Evolutionary conservation across 768 basidiomycete species (phyloP).

Genomic region (Suillus cothurnatus): DNA sequence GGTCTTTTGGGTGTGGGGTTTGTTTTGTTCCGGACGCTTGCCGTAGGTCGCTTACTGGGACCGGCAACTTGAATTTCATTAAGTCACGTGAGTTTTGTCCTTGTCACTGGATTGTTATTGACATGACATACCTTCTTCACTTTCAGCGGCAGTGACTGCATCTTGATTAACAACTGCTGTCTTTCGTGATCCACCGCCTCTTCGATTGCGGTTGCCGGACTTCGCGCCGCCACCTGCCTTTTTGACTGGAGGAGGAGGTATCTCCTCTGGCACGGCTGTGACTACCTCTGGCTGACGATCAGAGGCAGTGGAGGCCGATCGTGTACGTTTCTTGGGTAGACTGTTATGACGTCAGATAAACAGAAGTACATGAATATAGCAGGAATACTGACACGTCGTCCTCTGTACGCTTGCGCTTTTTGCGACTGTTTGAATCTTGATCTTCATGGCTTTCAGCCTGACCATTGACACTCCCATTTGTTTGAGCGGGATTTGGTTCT

Average conservation of each 20-base stretch:
- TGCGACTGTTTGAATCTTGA: conserved; percentile 47
- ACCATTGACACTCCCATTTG: conserved; percentile 43
- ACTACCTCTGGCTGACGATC: conserved; percentile 50
- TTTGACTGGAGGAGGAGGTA: conserved; percentile 37
- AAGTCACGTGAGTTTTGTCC: conserved; percentile 40
- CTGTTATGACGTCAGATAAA: conserved; percentile 33
- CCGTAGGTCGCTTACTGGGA: conserved; percentile 36
- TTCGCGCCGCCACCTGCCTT: conserved; percentile 20
- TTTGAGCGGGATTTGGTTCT: conserved; percentile 37
- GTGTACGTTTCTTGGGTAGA: conserved; percentile 66
- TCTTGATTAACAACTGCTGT: conserved; percentile 24
- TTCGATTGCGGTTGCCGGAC: conserved; percentile 31
- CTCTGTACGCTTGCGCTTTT: conserved; percentile 77
- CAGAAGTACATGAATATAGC: conserved; percentile 1
- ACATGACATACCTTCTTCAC: conserved; percentile 60
- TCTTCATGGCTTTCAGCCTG: conserved; percentile 49
- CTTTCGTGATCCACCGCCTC: conserved; percentile 34
- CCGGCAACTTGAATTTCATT: conserved; percentile 34
- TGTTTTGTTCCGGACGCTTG: conserved; percentile 43
- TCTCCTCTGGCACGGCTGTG: conserved; percentile 42
- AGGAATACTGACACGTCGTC: conserved; percentile 62
- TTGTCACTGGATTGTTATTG: conserved; percentile 10
- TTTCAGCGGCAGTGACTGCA: conserved; percentile 41
- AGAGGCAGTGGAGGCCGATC: conserved; percentile 74
- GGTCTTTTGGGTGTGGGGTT: conserved; percentile 34